phyloP scores from a whole-genome alignment of 306 rosid species.

The Sicyos baderoa region DNA sequence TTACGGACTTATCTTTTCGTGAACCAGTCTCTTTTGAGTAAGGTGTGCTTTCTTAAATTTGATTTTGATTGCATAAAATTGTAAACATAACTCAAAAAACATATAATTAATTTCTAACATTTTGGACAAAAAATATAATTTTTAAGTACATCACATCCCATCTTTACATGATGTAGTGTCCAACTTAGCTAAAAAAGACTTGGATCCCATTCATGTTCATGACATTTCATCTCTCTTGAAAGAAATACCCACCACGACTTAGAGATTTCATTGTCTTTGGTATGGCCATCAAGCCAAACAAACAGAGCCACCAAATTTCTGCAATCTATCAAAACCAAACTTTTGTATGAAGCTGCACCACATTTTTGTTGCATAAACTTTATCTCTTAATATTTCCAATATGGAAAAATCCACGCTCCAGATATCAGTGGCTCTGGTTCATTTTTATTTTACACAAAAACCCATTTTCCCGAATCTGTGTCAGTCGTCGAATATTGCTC shows the following conservation, averaged over 20 bases:
- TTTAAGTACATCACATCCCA: too few relatives aligned
- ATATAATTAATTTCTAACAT: too few relatives aligned
- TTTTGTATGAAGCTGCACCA: slow-evolving; percentile 35
- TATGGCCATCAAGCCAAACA: neutral
- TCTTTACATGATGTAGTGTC: too few relatives aligned
- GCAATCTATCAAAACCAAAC: neutral
- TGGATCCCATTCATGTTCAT: too few relatives aligned
- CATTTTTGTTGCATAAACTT: slow-evolving; percentile 46
- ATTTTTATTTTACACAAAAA: slow-evolving; percentile 35
- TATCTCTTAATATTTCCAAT: slow-evolving; percentile 38
- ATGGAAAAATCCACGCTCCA: slow-evolving; percentile 29
- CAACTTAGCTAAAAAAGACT: too few relatives aligned
- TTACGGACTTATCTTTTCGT: too few relatives aligned
- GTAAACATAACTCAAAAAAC: too few relatives aligned
- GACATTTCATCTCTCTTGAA: too few relatives aligned
- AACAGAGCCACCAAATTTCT: slow-evolving; percentile 10
- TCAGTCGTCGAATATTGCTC: neutral
- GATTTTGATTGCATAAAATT: too few relatives aligned
- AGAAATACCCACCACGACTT: neutral
- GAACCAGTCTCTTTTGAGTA: too few relatives aligned
- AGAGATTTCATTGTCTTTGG: neutral
- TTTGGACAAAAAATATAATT: too few relatives aligned
- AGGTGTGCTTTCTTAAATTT: too few relatives aligned
- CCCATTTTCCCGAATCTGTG: neutral
- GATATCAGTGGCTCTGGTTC: slow-evolving; percentile 79